Conservation (phyloP, 306 rosid genomes). For the Gastrolobium bilobum region DNA sequence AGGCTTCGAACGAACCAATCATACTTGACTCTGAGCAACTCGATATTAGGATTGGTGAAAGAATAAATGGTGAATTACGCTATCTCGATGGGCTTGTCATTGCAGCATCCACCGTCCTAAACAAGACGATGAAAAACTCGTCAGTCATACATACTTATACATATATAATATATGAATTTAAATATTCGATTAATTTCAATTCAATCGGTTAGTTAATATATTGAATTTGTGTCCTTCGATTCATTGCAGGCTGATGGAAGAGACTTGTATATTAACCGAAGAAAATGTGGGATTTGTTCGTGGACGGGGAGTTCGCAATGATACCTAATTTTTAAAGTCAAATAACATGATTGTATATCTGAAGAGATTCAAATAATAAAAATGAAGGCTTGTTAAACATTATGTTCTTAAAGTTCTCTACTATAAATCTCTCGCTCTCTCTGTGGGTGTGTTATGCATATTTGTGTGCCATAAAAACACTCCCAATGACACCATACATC, state of each 20-base stretch:
- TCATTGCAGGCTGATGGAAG: constrained; percentile 65
- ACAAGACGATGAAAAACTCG: constrained; percentile 70
- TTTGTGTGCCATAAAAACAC: too few relatives aligned
- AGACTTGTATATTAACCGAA: constrained; percentile 70
- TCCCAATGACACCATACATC: too few relatives aligned
- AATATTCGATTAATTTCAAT: neutral
- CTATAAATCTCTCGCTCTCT: too few relatives aligned
- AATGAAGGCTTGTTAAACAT: too few relatives aligned
- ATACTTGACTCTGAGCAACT: constrained; percentile 56
- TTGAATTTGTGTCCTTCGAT: neutral
- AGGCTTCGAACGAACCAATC: constrained; percentile 75
- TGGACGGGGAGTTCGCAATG: neutral
- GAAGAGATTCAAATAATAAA: too few relatives aligned
- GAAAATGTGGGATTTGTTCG: constrained; percentile 65
- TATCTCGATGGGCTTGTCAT: constrained; percentile 70
- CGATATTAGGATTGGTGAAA: constrained; percentile 61
- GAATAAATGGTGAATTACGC: constrained; percentile 65
- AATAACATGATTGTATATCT: too few relatives aligned
- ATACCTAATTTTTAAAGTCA: too few relatives aligned
- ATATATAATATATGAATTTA: neutral
- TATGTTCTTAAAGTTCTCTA: too few relatives aligned
- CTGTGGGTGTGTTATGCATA: too few relatives aligned
- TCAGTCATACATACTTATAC: constrained; percentile 40
- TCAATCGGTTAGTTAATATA: neutral
- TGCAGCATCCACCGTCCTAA: constrained; percentile 62